These are phyloP conservation scores for Theileria orientalis DNA, from an alignment of 169 alveolate genomes.

Conservation along the genomic window DNA sequence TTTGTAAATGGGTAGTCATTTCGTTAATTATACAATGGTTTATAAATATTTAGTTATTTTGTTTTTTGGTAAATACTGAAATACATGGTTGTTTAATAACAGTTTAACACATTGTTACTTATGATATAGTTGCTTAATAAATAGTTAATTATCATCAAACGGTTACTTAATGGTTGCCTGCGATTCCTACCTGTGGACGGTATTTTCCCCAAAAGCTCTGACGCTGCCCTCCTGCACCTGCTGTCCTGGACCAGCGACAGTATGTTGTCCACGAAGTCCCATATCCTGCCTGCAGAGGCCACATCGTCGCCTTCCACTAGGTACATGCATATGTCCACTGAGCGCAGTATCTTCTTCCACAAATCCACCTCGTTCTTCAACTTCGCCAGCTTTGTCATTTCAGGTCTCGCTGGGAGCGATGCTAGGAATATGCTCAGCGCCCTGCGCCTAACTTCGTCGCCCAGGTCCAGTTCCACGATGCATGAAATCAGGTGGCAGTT, in stretches of 20 bases:
- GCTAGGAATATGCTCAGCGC: conserved; percentile 25
- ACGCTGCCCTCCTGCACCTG: conserved; percentile 16
- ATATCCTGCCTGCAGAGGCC: conserved; percentile 4
- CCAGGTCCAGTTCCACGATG: conserved; percentile 36
- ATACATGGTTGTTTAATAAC: background rate
- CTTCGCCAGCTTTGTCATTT: background rate
- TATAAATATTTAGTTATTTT: too few species aligned
- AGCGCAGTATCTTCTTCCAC: background rate
- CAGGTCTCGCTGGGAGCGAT: conserved; percentile 6
- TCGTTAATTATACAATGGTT: too few species aligned
- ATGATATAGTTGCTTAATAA: background rate
- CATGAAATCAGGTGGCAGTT: conserved; percentile 7
- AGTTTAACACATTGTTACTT: background rate
- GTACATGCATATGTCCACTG: background rate
- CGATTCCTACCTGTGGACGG: conserved; percentile 30
- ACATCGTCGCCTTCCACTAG: conserved; percentile 3
- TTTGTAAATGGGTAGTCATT: too few species aligned
- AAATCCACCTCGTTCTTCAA: background rate
- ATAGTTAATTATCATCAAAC: too few species aligned
- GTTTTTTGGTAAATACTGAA: too few species aligned
- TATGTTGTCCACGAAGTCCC: conserved; percentile 44
- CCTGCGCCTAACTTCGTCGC: background rate
- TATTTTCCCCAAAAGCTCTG: conserved; percentile 9
- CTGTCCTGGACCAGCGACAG: conserved; percentile 18
- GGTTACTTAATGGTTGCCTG: too few species aligned